Percentiles rank a stretch among this genome's conserved stretches.
Conservation (phyloP, 2,329 filamentous ascomycete species). For the Colletotrichum sp. region DNA sequence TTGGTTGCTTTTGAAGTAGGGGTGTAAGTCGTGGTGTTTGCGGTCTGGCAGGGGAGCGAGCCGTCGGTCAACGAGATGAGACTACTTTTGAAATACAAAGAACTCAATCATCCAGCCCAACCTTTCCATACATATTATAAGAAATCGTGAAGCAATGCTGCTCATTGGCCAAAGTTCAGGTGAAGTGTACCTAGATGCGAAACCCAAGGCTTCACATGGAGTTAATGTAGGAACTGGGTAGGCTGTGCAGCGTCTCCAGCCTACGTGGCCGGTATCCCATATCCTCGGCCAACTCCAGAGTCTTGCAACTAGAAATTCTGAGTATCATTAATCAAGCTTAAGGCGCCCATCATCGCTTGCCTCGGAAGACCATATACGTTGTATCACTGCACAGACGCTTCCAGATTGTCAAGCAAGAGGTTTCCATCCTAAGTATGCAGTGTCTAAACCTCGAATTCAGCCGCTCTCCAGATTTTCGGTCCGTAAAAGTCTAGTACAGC, state of each 20-base stretch:
- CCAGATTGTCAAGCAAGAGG: background rate
- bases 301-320: background rate
- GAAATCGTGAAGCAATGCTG: background rate
- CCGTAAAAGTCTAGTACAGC: background rate
- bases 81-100: background rate
- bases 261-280: background rate
- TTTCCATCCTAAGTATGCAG: background rate
- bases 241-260: rapidly evolving
- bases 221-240: rapidly evolving
- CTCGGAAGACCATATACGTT: background rate
- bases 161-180: background rate
- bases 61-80: rapidly evolving
- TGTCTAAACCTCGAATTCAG: background rate
- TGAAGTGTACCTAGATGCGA: background rate
- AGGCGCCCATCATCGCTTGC: background rate
- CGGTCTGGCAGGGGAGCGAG: background rate
- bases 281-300: background rate
- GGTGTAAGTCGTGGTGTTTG: background rate
- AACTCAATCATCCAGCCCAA: background rate
- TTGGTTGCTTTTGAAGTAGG: background rate
- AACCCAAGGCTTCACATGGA: background rate
- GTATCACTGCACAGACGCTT: background rate
- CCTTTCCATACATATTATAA: rapidly evolving
- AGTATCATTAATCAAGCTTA: background rate
- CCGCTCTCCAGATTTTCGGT: background rate